Evolutionary conservation across 164 flowering plant genomes (phyloP).

Genomic region (Berberis vulgaris): DNA sequence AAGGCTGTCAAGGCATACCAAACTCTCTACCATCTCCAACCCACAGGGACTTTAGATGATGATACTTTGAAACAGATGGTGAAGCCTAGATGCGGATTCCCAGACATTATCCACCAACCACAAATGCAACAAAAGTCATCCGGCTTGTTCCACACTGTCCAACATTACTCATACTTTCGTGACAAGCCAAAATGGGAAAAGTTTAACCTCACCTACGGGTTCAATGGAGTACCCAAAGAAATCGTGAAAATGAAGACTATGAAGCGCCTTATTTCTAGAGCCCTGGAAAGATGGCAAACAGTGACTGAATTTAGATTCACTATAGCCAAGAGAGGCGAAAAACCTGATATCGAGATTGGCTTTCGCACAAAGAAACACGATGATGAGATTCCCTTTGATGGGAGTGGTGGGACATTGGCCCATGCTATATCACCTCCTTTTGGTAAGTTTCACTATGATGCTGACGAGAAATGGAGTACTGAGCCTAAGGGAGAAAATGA

Average conservation of each 20-base stretch:
- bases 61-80: background rate
- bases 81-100: slow-evolving; percentile 5
- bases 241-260: background rate
- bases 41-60: background rate
- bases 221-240: background rate
- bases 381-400: slow-evolving; percentile 22
- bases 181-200: background rate
- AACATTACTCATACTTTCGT: background rate
- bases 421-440: slow-evolving; percentile 25
- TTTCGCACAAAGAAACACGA: slow-evolving; percentile 9
- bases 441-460: slow-evolving; percentile 25
- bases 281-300: background rate
- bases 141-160: background rate
- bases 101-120: background rate
- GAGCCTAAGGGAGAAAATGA: background rate
- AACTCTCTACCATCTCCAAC: background rate
- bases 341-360: slow-evolving; percentile 14
- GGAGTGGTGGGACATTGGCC: slow-evolving; percentile 16
- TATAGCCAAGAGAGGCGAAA: background rate
- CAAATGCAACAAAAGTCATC: background rate
- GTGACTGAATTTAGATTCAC: slow-evolving; percentile 6
- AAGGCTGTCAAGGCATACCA: slow-evolving; percentile 5
- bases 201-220: background rate
- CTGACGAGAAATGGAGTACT: slow-evolving; percentile 15
- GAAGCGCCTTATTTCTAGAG: background rate